Evolutionary conservation across 805 yeast species (phyloP).

Genomic region (Pichia occidentalis): DNA sequence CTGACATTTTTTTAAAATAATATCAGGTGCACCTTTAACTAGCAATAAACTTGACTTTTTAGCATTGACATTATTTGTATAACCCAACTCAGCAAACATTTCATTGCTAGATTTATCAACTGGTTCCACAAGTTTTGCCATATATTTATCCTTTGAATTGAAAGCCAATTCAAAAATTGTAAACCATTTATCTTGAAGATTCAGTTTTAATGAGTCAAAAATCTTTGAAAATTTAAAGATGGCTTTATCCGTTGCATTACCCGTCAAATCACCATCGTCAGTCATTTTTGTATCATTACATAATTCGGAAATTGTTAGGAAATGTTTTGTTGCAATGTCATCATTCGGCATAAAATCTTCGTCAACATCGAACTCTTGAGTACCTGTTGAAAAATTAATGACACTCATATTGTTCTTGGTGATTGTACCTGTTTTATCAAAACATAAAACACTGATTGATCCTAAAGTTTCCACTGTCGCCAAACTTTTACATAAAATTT

Average conservation of each 20-base stretch:
- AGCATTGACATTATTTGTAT: constrained; percentile 19
- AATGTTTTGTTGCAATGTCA: constrained; percentile 6
- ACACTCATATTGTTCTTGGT: too few relatives aligned
- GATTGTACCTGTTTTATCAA: too few relatives aligned
- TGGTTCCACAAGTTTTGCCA: constrained; percentile 32
- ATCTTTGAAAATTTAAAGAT: constrained; percentile 32
- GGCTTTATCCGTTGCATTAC: constrained; percentile 46
- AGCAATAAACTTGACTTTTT: background rate
- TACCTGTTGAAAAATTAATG: too few relatives aligned
- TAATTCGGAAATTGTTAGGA: constrained; percentile 3
- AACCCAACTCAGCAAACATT: constrained; percentile 31
- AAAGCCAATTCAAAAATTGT: constrained; percentile 32
- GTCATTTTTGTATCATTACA: background rate
- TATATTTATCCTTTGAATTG: constrained; percentile 40
- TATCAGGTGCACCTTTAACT: constrained; percentile 4
- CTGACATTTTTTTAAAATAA: constrained; percentile 2
- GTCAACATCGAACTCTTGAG: constrained; percentile 37
- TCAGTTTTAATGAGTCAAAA: constrained; percentile 12
- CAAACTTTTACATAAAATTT: too few relatives aligned
- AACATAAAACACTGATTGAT: too few relatives aligned
- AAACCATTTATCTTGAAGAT: constrained; percentile 20
- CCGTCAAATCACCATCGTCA: constrained; percentile 24
- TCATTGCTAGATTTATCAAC: constrained; percentile 42
- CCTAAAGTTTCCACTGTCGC: too few relatives aligned
- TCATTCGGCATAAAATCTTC: constrained; percentile 25